These are phyloP conservation scores for Beauveria asiatica DNA, from an alignment of 2,329 filamentous ascomycete genomes.

Conservation along the genomic window DNA sequence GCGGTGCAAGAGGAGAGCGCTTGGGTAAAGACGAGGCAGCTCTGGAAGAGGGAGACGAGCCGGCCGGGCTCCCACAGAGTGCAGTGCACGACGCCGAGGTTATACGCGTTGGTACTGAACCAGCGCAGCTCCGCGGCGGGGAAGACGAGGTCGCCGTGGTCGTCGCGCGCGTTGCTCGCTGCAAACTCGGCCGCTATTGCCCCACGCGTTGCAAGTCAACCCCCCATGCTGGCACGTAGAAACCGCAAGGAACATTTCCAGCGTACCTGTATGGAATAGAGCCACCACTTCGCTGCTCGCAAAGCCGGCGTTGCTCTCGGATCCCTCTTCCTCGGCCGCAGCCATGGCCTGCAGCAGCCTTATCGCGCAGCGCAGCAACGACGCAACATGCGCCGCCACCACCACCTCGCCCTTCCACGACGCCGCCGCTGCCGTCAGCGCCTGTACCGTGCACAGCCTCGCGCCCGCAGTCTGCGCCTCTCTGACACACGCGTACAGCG, in stretches of 20 bases:
- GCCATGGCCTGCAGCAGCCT: constrained; percentile 38
- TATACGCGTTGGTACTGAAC: constrained; percentile 79
- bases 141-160: constrained; percentile 42
- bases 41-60: constrained; percentile 47
- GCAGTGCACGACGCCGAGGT: constrained; percentile 57
- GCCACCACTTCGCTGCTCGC: neutral
- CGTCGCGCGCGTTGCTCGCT: constrained; percentile 17
- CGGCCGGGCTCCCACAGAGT: constrained; percentile 43
- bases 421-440: constrained; percentile 26
- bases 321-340: constrained; percentile 18
- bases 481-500: constrained; percentile 72
- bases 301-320: neutral
- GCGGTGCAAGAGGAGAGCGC: constrained; percentile 48
- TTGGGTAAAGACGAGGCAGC: constrained; percentile 43
- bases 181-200: neutral
- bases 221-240: too few species aligned
- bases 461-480: constrained; percentile 64
- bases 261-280: neutral
- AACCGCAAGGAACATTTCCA: neutral
- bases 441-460: constrained; percentile 42
- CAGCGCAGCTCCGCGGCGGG: constrained; percentile 63
- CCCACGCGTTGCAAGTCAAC: neutral
- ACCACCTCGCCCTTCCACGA: constrained; percentile 15
- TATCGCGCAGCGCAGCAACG: constrained; percentile 42
- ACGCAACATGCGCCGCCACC: constrained; percentile 24